Base-by-base conservation (phyloP, 2,329 filamentous ascomycete genomes). In the Phaeomoniella chlamydospora region DNA sequence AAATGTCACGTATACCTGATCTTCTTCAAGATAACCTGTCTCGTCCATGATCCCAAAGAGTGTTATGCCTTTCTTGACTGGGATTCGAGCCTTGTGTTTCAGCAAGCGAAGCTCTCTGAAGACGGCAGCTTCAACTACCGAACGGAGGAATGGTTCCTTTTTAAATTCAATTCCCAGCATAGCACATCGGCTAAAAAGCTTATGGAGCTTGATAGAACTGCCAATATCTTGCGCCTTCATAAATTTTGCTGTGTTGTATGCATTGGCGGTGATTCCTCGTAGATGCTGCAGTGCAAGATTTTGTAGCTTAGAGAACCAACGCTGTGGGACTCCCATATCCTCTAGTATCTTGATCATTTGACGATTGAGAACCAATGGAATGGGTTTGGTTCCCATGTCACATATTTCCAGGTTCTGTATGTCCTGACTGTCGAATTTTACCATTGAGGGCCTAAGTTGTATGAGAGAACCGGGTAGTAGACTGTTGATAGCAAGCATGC, bases 341-440 rank as follows among this genome's bases (percentile, higher is more conserved):
- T 93, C 85, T 1, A 93, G 54, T 4, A 92, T 85, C 51, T 92
- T 92, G 57, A 92, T 85, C 41, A 87, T 65, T 44, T 83, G 82
- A 1, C 80, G 74, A 48, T 92, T 92, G 1, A 92, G 66, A 13
- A 76, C 72, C 44, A 87, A 64, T 0, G 71, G 71, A 4, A 88
- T 65, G 0, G 81, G 77, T 35, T 67, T 73, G 26, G 72, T 74
- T 0, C 74, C 76, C 30, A 73, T 67, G 33, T 79, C 80, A 48
- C 80, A 87, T 31, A 86, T 82, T 40, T 80, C 81, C 1, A 88
- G 61, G 35, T 78, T 68, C 3, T 51, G 52, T 2, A 51, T 58
- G 29, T 70, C 64, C 0, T 59, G 48, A 35, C 73, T 76, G 1
- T 65, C 51, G 43, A 90, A 93, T 46, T 93, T 93, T 38, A 72